phyloP scores from a whole-genome alignment of 495 filamentous ascomycete species.

The Penicillium herquei region DNA sequence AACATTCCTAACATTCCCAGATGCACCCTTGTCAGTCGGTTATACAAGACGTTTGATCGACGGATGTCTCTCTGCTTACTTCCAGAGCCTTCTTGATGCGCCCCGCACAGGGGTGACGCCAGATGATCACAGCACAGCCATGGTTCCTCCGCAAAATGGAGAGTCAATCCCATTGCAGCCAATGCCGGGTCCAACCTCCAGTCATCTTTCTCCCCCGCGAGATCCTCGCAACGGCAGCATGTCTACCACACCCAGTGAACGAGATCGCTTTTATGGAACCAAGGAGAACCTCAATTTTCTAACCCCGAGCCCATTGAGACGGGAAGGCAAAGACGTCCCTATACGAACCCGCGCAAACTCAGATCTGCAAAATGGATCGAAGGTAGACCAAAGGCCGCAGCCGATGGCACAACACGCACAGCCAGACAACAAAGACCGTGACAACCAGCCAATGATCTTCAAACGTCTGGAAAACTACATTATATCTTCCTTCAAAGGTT shows the following conservation, averaged over 20 bases:
- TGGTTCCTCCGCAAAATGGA: not conserved
- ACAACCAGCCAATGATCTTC: slow-evolving; percentile 51
- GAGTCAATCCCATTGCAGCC: not conserved
- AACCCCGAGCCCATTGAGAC: slow-evolving; percentile 13
- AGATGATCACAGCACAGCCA: slow-evolving; percentile 15
- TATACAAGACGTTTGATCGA: slow-evolving; percentile 52
- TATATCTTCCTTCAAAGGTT: slow-evolving; percentile 61
- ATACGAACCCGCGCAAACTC: slow-evolving; percentile 31
- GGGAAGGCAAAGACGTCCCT: slow-evolving; percentile 20
- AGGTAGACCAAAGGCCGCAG: slow-evolving; percentile 15
- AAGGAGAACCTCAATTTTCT: slow-evolving; percentile 17
- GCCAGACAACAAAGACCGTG: slow-evolving; percentile 19
- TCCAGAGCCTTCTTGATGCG: slow-evolving; percentile 36
- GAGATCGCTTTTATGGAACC: slow-evolving; percentile 11
- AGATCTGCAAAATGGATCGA: slow-evolving; percentile 27
- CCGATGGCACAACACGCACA: slow-evolving; percentile 17
- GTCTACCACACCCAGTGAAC: slow-evolving; percentile 26
- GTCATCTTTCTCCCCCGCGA: slow-evolving; percentile 21
- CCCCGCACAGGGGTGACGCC: slow-evolving; percentile 12
- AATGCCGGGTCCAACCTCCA: not conserved
- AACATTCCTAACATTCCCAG: slow-evolving; percentile 17
- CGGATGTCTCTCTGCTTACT: slow-evolving; percentile 51
- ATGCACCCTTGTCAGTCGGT: slow-evolving; percentile 42
- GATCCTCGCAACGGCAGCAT: slow-evolving; percentile 31
- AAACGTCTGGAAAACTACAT: slow-evolving; percentile 75